Evolutionary conservation across 2,329 filamentous ascomycete species (phyloP).

Genomic region (Ophiostoma sp.): DNA sequence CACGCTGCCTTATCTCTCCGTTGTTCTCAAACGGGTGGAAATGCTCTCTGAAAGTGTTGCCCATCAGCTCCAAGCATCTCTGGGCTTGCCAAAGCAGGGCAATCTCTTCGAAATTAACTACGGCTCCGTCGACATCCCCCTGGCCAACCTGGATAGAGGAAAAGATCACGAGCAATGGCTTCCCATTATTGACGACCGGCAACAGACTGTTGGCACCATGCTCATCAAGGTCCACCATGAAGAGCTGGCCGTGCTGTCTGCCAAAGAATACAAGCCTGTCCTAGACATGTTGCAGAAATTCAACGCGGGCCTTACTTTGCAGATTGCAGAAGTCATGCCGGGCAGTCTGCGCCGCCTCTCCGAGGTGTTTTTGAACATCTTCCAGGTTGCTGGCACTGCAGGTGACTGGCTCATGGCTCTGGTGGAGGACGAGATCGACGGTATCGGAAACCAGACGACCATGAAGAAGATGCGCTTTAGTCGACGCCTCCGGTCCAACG

Average conservation of each 20-base stretch:
- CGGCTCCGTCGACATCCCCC: conserved; percentile 76
- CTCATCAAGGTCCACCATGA: conserved; percentile 80
- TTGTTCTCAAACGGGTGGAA: conserved; percentile 69
- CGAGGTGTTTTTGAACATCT: conserved; percentile 89
- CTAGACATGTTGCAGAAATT: conserved; percentile 84
- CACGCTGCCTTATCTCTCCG: conserved; percentile 65
- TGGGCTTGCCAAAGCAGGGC: conserved; percentile 45
- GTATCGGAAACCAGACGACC: conserved; percentile 77
- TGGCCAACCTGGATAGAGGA: conserved; percentile 75
- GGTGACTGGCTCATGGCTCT: conserved; percentile 89
- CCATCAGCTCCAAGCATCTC: conserved; percentile 46
- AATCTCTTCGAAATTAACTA: conserved; percentile 55
- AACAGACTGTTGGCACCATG: conserved; percentile 78
- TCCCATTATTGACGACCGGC: conserved; percentile 73
- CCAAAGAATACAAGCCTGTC: conserved; percentile 79
- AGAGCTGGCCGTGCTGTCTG: conserved; percentile 85
- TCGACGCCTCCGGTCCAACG: conserved; percentile 68
- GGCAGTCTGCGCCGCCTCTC: conserved; percentile 76
- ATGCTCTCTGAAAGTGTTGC: conserved; percentile 49
- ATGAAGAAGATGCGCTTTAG: conserved; percentile 73
- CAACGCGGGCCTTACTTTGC: conserved; percentile 75
- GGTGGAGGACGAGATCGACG: conserved; percentile 96
- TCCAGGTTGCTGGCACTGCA: conserved; percentile 83
- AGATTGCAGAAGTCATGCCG: conserved; percentile 78
- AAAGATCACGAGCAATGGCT: conserved; percentile 88